A percentile compares a stretch with the other conserved stretches of the same genome.
These are phyloP conservation scores for Antrodiella citrinella DNA, from an alignment of 768 basidiomycete genomes.

Conservation along the genomic window DNA sequence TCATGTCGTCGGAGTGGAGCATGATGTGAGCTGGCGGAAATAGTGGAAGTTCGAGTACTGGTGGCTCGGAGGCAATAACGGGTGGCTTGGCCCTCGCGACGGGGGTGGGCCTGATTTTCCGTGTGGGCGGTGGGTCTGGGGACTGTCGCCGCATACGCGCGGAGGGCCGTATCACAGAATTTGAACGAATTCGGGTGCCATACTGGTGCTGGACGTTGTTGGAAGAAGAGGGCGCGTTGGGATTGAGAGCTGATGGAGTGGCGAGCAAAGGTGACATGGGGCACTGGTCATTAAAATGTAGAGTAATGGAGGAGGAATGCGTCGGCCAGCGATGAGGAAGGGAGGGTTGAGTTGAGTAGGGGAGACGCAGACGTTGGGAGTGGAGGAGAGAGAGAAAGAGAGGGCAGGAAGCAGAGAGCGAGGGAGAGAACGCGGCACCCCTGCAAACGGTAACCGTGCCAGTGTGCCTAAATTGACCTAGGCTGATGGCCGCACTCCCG, in stretches of 20 bases:
- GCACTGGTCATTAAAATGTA: constrained; percentile 23
- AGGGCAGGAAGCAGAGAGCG: constrained; percentile 16
- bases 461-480: constrained; percentile 23
- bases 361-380: constrained; percentile 21
- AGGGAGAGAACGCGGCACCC: constrained; percentile 14
- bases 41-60: constrained; percentile 20
- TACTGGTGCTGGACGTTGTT: constrained; percentile 31
- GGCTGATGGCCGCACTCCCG: constrained; percentile 23
- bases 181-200: constrained; percentile 47
- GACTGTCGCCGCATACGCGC: constrained; percentile 41
- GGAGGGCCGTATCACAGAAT: constrained; percentile 43
- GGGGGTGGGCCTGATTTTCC: constrained; percentile 25
- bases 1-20: constrained; percentile 68
- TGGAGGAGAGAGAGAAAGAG: constrained; percentile 22
- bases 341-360: constrained; percentile 10
- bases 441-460: constrained; percentile 21
- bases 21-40: constrained; percentile 61
- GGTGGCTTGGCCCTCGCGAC: constrained; percentile 14
- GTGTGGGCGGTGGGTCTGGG: constrained; percentile 28
- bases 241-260: constrained; percentile 11
- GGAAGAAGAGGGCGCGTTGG: constrained; percentile 20
- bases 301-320: constrained; percentile 10
- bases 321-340: constrained; percentile 26
- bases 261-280: constrained; percentile 19
- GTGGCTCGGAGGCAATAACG: constrained; percentile 13